A percentile compares a stretch with the other conserved stretches of the same genome.
Evolutionary conservation across 768 basidiomycete species (phyloP).

Genomic region (Rhizopogon roseolus): DNA sequence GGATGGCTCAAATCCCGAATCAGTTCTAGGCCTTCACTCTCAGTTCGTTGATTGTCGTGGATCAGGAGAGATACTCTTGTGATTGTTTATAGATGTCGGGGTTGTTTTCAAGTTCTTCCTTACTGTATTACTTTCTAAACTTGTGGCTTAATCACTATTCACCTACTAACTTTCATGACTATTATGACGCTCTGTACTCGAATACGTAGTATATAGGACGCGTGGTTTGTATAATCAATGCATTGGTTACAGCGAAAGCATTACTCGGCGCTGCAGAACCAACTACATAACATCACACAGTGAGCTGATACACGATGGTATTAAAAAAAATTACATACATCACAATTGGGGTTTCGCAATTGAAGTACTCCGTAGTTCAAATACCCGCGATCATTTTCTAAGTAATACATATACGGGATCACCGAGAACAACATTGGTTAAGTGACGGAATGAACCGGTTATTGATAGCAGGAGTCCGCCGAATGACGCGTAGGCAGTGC

Average conservation of each 20-base stretch:
- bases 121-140: not conserved
- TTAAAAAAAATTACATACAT: too few species aligned
- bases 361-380: not conserved
- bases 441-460: constrained; percentile 87
- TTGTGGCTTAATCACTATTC: not conserved
- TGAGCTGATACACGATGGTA: too few species aligned
- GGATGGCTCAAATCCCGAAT: constrained; percentile 65
- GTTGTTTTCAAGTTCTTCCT: not conserved
- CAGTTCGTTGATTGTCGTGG: not conserved
- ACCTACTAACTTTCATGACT: not conserved
- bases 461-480: constrained; percentile 94
- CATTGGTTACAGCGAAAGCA: too few species aligned
- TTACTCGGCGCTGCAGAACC: too few species aligned
- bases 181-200: not conserved
- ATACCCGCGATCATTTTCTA: constrained; percentile 48
- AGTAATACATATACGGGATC: constrained; percentile 90
- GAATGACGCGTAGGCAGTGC: constrained; percentile 94
- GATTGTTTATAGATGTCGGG: not conserved
- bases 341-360: not conserved
- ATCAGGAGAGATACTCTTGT: not conserved
- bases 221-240: too few species aligned
- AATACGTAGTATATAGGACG: too few species aligned
- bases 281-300: not conserved
- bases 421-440: constrained; percentile 88
- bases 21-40: constrained; percentile 16